Conservation (phyloP, 164 flowering plant genomes). For the Nymphaea colorata region DNA sequence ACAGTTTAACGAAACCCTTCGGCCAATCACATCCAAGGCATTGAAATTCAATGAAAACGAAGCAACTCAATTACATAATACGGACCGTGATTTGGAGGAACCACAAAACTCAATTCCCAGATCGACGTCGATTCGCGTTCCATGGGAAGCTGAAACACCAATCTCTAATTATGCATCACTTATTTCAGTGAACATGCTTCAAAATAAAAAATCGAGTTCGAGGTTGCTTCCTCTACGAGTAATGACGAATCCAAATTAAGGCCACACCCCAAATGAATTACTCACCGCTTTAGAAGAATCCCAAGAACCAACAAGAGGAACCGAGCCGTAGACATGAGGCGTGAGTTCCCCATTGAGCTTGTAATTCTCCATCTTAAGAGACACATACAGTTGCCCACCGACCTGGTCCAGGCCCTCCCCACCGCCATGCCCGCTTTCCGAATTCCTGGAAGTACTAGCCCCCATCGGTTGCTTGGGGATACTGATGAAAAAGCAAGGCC, state of each 20-base stretch:
- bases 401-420: constrained; percentile 33
- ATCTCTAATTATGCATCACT: neutral
- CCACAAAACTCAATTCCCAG: constrained; percentile 94
- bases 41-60: neutral
- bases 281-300: constrained; percentile 82
- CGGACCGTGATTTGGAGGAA: constrained; percentile 87
- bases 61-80: neutral
- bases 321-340: constrained; percentile 91
- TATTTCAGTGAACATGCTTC: neutral
- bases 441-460: constrained; percentile 49
- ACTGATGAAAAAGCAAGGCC: neutral
- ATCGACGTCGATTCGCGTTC: constrained; percentile 84
- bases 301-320: constrained; percentile 89
- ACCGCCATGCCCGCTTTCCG: constrained; percentile 40
- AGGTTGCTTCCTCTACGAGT: neutral
- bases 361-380: constrained; percentile 82
- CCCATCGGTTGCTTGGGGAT: constrained; percentile 32
- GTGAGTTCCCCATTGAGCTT: constrained; percentile 49
- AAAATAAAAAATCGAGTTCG: too few species aligned
- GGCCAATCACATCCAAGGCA: neutral
- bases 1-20: neutral
- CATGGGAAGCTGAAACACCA: constrained; percentile 48
- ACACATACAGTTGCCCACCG: constrained; percentile 84
- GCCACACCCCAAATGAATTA: neutral
- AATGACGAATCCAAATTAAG: neutral